Base-by-base conservation (phyloP, 2,329 filamentous ascomycete species). In the Orbilia javanica region DNA sequence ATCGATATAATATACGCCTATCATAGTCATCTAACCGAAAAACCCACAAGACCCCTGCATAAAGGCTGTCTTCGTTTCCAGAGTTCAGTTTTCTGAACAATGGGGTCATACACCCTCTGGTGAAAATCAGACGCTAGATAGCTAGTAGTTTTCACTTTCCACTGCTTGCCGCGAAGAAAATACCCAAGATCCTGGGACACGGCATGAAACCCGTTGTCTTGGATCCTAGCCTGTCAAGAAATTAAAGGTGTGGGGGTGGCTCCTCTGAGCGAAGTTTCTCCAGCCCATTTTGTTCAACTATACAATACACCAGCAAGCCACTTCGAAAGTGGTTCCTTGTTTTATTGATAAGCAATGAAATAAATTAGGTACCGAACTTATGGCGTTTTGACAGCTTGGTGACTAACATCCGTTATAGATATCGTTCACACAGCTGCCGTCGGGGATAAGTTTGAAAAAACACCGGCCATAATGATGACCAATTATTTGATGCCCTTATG, bases 181-280 rank as follows among this genome's bases (percentile, higher is more conserved):
- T 57, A 66, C 73, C 73, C 73, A 77, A 71, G 52, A 63, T 52
- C 46, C 50, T 71, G 73, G 73, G 29, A 70, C 57, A 77, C 36
- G 48, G 53, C 62, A 50, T 42, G 62, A 67, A 66, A 66, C 66
- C 66, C 65, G 64, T 42, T 18, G 50, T 68, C 60, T 44, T 62
- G 66, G 66, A 77, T 76, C 73, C 66, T 46, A 46, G 66, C 25
- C 7, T 15, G 8, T 39, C 18, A 11, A 53, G 36, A 60, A 50
- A 60, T 39, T 75, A 68, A 68, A 42, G 63, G 70, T 73, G 70
- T 62, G 62, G 52, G 52, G 70, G 53, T 29, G 34, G 31, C 50
- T 18, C 66, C 15, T 34, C 15, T 52, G 42, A 48, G 52, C 18
- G 31, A 62, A 29, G 48, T 55, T 48, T 31, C 60, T 10, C 22